Evolutionary conservation across 176 grass and related monocot species (phyloP).

Genomic region (Guadua angustifolia): DNA sequence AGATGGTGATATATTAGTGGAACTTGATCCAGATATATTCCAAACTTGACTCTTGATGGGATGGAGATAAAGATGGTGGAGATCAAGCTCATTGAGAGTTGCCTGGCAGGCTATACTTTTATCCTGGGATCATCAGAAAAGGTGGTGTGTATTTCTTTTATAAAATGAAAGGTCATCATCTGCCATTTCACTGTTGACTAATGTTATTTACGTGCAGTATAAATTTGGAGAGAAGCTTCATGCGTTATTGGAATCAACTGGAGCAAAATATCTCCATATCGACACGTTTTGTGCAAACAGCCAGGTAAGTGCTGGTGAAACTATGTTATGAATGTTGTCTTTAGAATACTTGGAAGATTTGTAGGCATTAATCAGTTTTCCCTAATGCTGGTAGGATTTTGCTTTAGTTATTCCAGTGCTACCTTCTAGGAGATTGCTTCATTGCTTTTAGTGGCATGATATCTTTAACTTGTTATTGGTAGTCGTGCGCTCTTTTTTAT

Average conservation of each 20-base stretch:
- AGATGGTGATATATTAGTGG: slow-evolving; percentile 32
- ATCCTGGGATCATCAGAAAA: slow-evolving; percentile 69
- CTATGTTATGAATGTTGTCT: slow-evolving; percentile 12
- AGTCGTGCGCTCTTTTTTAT: slow-evolving; percentile 30
- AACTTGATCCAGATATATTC: slow-evolving; percentile 70
- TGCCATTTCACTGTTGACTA: background rate
- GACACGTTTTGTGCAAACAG: slow-evolving; percentile 82
- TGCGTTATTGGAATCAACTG: slow-evolving; percentile 62
- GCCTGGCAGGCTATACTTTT: slow-evolving; percentile 73
- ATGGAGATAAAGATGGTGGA: slow-evolving; percentile 71
- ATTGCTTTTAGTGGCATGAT: slow-evolving; percentile 9
- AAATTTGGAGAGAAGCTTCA: slow-evolving; percentile 82
- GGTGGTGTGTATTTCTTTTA: slow-evolving; percentile 46
- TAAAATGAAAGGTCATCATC: slow-evolving; percentile 14
- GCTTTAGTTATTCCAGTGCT: background rate
- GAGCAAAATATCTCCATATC: slow-evolving; percentile 70
- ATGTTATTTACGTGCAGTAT: slow-evolving; percentile 63
- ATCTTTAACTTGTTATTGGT: slow-evolving; percentile 34
- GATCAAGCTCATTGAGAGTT: slow-evolving; percentile 58
- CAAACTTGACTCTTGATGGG: slow-evolving; percentile 68
- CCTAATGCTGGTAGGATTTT: slow-evolving; percentile 1
- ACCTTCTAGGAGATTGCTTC: slow-evolving; percentile 5
- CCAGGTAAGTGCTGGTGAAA: slow-evolving; percentile 60
- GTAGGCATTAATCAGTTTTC: background rate
- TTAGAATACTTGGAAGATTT: background rate